Conservation (phyloP, 1,284 basidiomycete genomes). For the Ganoderma multipileum region DNA sequence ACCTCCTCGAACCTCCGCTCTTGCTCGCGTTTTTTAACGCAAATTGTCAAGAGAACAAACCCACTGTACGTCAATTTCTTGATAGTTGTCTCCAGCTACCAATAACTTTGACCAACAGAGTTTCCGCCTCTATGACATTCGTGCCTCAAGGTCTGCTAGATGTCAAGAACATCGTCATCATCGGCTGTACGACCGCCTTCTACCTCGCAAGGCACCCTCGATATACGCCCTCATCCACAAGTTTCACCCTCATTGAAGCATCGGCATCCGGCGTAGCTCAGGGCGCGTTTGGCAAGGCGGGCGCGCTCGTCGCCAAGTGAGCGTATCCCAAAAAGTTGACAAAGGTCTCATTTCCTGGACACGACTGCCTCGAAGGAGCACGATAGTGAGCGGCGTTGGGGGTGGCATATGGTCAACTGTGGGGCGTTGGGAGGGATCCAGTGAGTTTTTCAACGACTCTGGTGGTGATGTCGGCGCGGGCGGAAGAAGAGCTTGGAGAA, state of each 20-base stretch:
- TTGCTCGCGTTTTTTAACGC: no score
- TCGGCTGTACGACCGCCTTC: conserved; percentile 88
- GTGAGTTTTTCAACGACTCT: conserved; percentile 40
- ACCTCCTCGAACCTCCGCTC: no score
- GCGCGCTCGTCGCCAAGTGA: conserved; percentile 90
- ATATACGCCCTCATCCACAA: conserved; percentile 49
- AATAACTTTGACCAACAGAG: not conserved
- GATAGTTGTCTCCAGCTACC: not conserved
- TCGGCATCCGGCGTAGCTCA: conserved; percentile 70
- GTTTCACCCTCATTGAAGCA: conserved; percentile 81
- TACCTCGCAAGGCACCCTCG: conserved; percentile 70
- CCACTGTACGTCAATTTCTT: not conserved
- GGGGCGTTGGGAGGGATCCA: conserved; percentile 74
- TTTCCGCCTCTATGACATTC: not conserved
- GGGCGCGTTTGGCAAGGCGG: conserved; percentile 89
- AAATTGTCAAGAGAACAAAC: no score
- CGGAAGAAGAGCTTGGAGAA: conserved; percentile 59
- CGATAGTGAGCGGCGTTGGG: conserved; percentile 80
- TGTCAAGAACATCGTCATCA: conserved; percentile 53
- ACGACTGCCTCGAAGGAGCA: conserved; percentile 76
- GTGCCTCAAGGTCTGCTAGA: not conserved
- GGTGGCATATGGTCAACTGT: conserved; percentile 74
- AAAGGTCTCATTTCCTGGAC: conserved; percentile 81
- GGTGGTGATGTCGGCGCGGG: conserved; percentile 41
- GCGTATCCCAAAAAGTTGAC: conserved; percentile 82